Evolutionary conservation across 2,329 filamentous ascomycete species (phyloP), one percentile per base, ranked within the genome.

Genomic region (Epichloe sibirici): DNA sequence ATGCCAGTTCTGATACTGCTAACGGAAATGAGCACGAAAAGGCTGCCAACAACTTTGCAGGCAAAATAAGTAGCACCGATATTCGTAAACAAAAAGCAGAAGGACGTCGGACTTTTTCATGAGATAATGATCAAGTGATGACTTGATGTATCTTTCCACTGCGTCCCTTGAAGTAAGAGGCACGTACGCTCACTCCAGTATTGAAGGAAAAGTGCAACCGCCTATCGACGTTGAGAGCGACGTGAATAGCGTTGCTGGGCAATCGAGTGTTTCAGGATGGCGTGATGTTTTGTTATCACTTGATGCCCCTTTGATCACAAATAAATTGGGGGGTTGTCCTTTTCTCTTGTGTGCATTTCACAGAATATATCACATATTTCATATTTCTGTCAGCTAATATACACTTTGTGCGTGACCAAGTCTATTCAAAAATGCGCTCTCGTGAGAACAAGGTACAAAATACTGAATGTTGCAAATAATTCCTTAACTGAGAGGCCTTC

Each of bases 61-160:
- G 79, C 56, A 97, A 96, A 71, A 87, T 96, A 59, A 95, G 90
- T 73, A 96, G 90, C 69, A 94, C 90, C 1, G 86, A 86, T 53
- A 95, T 95, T 59, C 75, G 85, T 51, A 70, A 72, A 62, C 71
- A 71, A 54, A 55, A 53, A 28, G 53, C 51, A 13, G 21, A 51
- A 45, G 38, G 53, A 21, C 59, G 7, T 25, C 28, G 21, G 51
- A 39, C 13, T 17, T 8, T 17, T 17, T 28, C 23, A 17, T 45
- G 23, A 45, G 13, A 8, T 17, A 1, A 31, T 28, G 8, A 31
- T 31, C 28, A 31, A 31, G 2, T 31, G 8, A 31, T 31, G 28
- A 31, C 28, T 31, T 31, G 28, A 31, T 31, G 28, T 31, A 8
- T 3, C 7, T 31, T 31, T 31, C 8, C 28, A 28, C 28, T 8